phyloP scores from a whole-genome alignment of 805 yeast genomes.

The Suhomyces pyralidae region DNA sequence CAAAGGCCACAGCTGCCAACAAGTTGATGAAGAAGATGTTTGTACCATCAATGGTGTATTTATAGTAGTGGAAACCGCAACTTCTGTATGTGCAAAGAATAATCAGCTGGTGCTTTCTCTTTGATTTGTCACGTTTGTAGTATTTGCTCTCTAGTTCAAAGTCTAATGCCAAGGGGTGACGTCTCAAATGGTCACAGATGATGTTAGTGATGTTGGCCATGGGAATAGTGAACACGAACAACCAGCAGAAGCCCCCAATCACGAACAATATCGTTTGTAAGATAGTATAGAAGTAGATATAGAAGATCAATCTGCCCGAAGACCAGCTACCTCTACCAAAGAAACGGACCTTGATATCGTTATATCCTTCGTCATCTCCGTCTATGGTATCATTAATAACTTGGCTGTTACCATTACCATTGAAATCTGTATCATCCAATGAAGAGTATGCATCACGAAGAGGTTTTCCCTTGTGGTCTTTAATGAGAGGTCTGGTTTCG shows the following conservation, averaged over 20 bases:
- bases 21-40: slow-evolving; percentile 88
- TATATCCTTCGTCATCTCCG: slow-evolving; percentile 14
- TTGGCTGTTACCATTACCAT: neutral
- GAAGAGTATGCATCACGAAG: slow-evolving; percentile 37
- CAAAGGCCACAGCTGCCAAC: slow-evolving; percentile 73
- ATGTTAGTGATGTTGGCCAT: slow-evolving; percentile 78
- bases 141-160: slow-evolving; percentile 59
- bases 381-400: slow-evolving; percentile 9
- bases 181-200: slow-evolving; percentile 71
- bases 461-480: slow-evolving; percentile 42
- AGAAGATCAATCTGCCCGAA: slow-evolving; percentile 75
- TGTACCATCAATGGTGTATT: slow-evolving; percentile 94
- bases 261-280: slow-evolving; percentile 63
- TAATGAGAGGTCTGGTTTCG: slow-evolving; percentile 38
- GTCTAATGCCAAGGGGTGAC: slow-evolving; percentile 87
- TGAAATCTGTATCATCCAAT: slow-evolving; percentile 15
- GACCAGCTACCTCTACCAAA: slow-evolving; percentile 96
- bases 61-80: slow-evolving; percentile 89
- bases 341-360: slow-evolving; percentile 49
- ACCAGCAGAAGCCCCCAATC: slow-evolving; percentile 68
- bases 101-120: slow-evolving; percentile 54
- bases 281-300: slow-evolving; percentile 61
- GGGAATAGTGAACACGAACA: slow-evolving; percentile 85
- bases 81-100: slow-evolving; percentile 89
- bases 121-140: slow-evolving; percentile 33